These are phyloP conservation scores for Globisporangium iwayamae DNA, from an alignment of 352 stramenopile species.

Conservation along the genomic window DNA sequence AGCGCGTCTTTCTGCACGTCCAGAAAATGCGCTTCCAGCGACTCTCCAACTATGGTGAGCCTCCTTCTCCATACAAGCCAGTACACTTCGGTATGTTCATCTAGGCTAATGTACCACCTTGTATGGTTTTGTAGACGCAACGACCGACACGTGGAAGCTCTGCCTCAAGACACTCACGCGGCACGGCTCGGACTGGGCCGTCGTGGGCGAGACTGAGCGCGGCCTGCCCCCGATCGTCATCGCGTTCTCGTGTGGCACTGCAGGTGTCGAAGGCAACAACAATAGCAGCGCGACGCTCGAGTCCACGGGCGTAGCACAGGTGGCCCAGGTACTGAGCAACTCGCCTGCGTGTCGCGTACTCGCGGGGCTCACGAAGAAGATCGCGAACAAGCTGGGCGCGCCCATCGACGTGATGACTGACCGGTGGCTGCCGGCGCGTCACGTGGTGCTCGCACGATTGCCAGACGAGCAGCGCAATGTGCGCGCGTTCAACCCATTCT, in stretches of 20 bases:
- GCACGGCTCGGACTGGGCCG: constrained; percentile 67
- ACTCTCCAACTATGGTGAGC: constrained; percentile 65
- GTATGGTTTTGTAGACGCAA: constrained; percentile 31
- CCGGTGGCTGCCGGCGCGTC: constrained; percentile 59
- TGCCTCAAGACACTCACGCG: constrained; percentile 66
- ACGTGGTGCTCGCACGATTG: constrained; percentile 21
- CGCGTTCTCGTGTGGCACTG: constrained; percentile 39
- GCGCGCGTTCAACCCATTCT: constrained; percentile 71
- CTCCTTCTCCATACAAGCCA: not conserved
- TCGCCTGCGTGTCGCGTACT: constrained; percentile 72
- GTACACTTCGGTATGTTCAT: not conserved
- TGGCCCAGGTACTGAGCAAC: constrained; percentile 56
- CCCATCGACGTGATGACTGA: constrained; percentile 84
- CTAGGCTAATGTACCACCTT: not conserved
- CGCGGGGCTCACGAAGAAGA: constrained; percentile 78
- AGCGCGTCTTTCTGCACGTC: constrained; percentile 62
- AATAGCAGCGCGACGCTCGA: constrained; percentile 28
- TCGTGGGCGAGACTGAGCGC: constrained; percentile 60
- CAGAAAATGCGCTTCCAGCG: constrained; percentile 66
- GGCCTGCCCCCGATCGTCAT: constrained; percentile 65
- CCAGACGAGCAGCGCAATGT: constrained; percentile 15
- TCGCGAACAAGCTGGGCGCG: constrained; percentile 75
- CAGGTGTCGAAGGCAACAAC: constrained; percentile 6
- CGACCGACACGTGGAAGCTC: constrained; percentile 60
- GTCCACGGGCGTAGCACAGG: constrained; percentile 42